These are phyloP conservation scores for Elongisporangium senticosum DNA, from an alignment of 352 stramenopile species.

Conservation along the genomic window DNA sequence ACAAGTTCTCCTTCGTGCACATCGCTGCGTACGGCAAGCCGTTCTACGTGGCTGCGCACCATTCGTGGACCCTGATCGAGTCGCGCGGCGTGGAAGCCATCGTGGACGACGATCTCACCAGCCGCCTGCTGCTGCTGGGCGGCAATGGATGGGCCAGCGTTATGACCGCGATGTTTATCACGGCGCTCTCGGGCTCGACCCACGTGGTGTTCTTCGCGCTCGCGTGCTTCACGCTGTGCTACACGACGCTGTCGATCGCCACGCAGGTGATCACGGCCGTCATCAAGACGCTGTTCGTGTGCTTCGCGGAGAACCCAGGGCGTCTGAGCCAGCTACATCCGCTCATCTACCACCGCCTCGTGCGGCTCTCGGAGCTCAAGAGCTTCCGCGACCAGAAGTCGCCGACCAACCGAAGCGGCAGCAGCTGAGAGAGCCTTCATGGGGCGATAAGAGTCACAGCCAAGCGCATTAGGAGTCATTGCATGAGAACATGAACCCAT, in stretches of 20 bases:
- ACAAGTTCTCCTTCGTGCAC: slow-evolving; percentile 84
- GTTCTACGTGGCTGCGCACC: slow-evolving; percentile 71
- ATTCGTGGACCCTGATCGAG: slow-evolving; percentile 76
- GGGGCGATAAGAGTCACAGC: slow-evolving; percentile 2
- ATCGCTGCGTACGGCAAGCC: slow-evolving; percentile 78
- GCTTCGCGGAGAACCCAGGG: slow-evolving; percentile 76
- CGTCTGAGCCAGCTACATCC: slow-evolving; percentile 77
- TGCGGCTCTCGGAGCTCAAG: slow-evolving; percentile 78
- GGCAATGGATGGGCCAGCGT: slow-evolving; percentile 75
- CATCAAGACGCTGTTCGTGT: slow-evolving; percentile 86
- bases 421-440: not conserved
- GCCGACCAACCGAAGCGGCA: slow-evolving; percentile 8
- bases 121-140: slow-evolving; percentile 62
- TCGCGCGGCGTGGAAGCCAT: slow-evolving; percentile 79
- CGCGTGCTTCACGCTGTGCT: slow-evolving; percentile 66
- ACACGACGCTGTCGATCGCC: slow-evolving; percentile 74
- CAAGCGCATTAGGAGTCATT: not conserved
- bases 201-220: slow-evolving; percentile 77
- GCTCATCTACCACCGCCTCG: slow-evolving; percentile 85
- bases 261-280: slow-evolving; percentile 67
- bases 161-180: slow-evolving; percentile 67
- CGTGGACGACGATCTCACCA: slow-evolving; percentile 81
- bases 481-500: not conserved
- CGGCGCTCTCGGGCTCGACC: slow-evolving; percentile 37
- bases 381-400: slow-evolving; percentile 77